These are phyloP conservation scores for Neurospora sublineolata DNA, from an alignment of 495 filamentous ascomycete species.

Conservation along the genomic window DNA sequence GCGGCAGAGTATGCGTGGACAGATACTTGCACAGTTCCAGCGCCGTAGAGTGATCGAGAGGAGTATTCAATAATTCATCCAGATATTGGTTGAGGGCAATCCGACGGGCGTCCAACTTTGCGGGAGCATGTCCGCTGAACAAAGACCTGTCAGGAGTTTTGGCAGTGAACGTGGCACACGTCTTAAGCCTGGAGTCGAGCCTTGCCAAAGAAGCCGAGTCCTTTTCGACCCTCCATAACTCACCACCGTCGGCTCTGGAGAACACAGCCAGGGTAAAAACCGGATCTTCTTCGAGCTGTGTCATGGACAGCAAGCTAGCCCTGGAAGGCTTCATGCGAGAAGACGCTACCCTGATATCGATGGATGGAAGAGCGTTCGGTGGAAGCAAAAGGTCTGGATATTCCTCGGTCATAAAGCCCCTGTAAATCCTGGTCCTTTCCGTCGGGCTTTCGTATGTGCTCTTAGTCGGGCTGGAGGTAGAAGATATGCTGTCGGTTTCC, in stretches of 20 bases:
- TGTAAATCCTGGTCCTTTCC: constrained; percentile 31
- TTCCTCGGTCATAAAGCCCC: constrained; percentile 66
- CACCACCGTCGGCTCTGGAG: constrained; percentile 61
- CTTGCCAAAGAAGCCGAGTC: constrained; percentile 69
- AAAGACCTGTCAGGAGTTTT: constrained; percentile 75
- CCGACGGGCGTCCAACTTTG: constrained; percentile 82
- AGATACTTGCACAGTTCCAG: constrained; percentile 77
- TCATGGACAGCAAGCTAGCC: constrained; percentile 62
- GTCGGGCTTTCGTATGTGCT: constrained; percentile 21
- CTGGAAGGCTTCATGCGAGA: constrained; percentile 83
- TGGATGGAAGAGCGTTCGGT: constrained; percentile 81
- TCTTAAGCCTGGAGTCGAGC: constrained; percentile 69
- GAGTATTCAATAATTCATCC: constrained; percentile 67
- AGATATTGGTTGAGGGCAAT: constrained; percentile 75
- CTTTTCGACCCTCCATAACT: constrained; percentile 92
- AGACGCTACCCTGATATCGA: constrained; percentile 78
- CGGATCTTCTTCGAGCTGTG: constrained; percentile 72
- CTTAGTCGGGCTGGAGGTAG: constrained; percentile 20
- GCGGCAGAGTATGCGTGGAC: constrained; percentile 72
- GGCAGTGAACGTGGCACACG: constrained; percentile 49
- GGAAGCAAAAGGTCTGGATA: constrained; percentile 74
- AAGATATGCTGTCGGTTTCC: constrained; percentile 16
- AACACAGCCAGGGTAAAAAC: constrained; percentile 87
- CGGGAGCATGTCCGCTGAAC: constrained; percentile 88
- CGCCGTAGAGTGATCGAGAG: constrained; percentile 69